Evolutionary conservation across 441 rosid genomes (phyloP), one percentile per base, ranked within the genome.

Genomic region (Euphorbia celastroides): DNA sequence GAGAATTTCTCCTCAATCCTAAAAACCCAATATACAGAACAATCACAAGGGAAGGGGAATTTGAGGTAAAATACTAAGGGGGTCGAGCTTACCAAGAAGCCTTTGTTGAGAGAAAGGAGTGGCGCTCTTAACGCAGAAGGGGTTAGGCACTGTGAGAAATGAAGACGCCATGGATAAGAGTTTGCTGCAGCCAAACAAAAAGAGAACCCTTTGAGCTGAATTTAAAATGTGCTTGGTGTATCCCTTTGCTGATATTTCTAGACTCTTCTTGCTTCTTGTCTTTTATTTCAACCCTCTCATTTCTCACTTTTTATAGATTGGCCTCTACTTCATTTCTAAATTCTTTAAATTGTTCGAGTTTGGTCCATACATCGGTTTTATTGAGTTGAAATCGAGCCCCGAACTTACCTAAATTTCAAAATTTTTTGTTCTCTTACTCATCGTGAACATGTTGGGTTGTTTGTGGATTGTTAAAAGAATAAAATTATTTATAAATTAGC

Each of bases 91-190:
- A 86, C 94, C 94, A 3, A 61, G 42, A 66, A 76, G 78, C 8
- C 50, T 76, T 27, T 27, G 78, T 51, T 50, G 75, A 51, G 84
- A 66, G 61, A 60, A 62, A 62, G 84, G 73, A 25, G 17, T 44
- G 46, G 75, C 19, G 28, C 72, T 86, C 64, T 57, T 67, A 5
- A 77, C 68, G 28, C 73, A 71, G 17, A 85, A 72, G 63, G 90
- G 74, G 44, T 63, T 80, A 5, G 93, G 83, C 8, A 77, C 17
- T 8, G 88, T 68, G 48, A 87, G 75, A 60, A 84, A 78, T 28
- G 87, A 32, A 26, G 93, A 75, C 56, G 91, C 86, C 86, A 86
- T 83, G 77, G 84, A 66, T 78, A 72, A 71, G 80, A 42, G 14
- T 19, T 7, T 46, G 48, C 0, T 11, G 54, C 28, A 1, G 63